Evolutionary conservation across 768 basidiomycete genomes (phyloP).

Genomic region (Mycena maculata): DNA sequence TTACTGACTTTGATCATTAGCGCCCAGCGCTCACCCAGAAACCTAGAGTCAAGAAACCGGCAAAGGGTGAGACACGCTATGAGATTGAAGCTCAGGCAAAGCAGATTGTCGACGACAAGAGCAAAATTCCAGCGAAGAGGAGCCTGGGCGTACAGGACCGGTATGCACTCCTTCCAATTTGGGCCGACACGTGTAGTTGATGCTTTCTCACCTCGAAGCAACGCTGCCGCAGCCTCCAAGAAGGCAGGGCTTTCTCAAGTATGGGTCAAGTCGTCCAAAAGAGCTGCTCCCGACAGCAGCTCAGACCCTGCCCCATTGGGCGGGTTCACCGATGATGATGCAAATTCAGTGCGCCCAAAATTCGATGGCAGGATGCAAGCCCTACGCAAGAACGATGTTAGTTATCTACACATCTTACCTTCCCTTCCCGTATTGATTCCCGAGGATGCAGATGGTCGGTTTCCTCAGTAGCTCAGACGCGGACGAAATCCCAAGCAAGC

Average conservation of each 20-base stretch:
- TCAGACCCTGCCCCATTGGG: background rate
- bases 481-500: conserved; percentile 8
- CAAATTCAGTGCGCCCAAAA: background rate
- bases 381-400: background rate
- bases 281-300: too few species aligned
- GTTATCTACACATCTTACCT: background rate
- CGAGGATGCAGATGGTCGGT: background rate
- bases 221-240: background rate
- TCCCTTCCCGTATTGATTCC: too few species aligned
- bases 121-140: background rate
- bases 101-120: background rate
- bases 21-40: background rate
- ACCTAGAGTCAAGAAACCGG: too few species aligned
- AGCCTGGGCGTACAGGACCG: background rate
- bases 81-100: background rate
- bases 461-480: background rate
- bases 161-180: background rate
- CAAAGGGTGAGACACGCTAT: background rate
- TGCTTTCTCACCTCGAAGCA: background rate
- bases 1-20: background rate
- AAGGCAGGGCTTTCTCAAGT: background rate
- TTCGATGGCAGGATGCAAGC: too few species aligned
- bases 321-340: conserved; percentile 1
- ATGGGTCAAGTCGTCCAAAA: background rate
- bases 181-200: background rate